A percentile compares a stretch with the other conserved stretches of the same genome.
phyloP scores from a whole-genome alignment of 257 asterid species.

The Eustoma russellianum region DNA sequence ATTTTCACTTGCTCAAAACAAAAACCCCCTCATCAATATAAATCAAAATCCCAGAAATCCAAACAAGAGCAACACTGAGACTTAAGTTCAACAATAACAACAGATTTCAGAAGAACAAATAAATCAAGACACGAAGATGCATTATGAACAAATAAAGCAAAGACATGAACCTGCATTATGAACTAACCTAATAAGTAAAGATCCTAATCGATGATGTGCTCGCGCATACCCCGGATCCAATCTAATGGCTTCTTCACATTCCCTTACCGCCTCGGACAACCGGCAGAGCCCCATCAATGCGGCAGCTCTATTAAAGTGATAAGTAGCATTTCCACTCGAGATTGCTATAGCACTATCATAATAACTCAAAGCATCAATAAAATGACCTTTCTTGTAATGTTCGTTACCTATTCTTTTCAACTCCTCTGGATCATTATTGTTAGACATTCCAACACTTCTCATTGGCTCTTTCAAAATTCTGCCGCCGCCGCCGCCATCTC shows the following conservation, averaged over 20 bases:
- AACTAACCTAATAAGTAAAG: conserved; percentile 73
- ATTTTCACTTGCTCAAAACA: not conserved
- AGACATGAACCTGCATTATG: conserved; percentile 8
- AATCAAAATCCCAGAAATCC: not conserved
- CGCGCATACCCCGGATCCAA: conserved; percentile 75
- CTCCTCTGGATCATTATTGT: conserved; percentile 69
- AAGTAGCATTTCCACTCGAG: conserved; percentile 58
- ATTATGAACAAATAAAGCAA: conserved; percentile 8
- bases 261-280: conserved; percentile 56
- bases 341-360: conserved; percentile 75
- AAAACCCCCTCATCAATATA: conserved; percentile 3
- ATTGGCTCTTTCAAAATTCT: conserved; percentile 20
- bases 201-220: conserved; percentile 89
- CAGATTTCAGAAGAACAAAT: not conserved
- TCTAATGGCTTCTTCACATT: conserved; percentile 79
- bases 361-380: conserved; percentile 49
- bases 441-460: conserved; percentile 23
- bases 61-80: not conserved
- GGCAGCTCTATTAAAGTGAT: conserved; percentile 72
- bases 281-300: conserved; percentile 64
- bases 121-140: not conserved
- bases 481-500: not conserved
- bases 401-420: conserved; percentile 74
- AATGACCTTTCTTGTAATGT: conserved; percentile 52
- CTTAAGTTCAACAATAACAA: not conserved